phyloP scores from a whole-genome alignment of 2,329 filamentous ascomycete genomes.

The Trichophyton verrucosum region DNA sequence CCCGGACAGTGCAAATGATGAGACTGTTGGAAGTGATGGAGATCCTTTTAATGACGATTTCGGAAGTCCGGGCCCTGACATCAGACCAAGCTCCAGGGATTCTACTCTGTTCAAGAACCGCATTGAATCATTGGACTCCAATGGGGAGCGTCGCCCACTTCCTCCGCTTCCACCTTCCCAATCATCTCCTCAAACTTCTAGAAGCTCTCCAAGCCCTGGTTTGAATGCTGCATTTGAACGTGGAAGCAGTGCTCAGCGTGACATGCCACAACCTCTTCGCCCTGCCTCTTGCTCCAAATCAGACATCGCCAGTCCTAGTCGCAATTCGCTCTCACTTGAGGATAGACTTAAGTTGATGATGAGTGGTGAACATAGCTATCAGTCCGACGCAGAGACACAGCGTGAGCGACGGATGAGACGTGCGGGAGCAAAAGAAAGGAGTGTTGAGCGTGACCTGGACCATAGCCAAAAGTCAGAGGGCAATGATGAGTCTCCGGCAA shows the following conservation, averaged over 20 bases:
- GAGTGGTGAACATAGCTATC: conserved; percentile 55
- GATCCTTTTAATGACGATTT: conserved; percentile 54
- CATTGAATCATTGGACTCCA: conserved; percentile 63
- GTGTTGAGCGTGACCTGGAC: conserved; percentile 27
- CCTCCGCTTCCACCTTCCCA: conserved; percentile 61
- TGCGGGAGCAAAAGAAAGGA: conserved; percentile 31
- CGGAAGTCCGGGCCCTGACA: conserved; percentile 53
- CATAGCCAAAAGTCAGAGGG: conserved; percentile 18
- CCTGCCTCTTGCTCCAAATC: conserved; percentile 58
- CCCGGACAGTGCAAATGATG: conserved; percentile 48
- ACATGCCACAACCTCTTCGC: conserved; percentile 58
- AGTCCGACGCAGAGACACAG: conserved; percentile 52
- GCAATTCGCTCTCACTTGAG: conserved; percentile 68
- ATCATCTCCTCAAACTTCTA: conserved; percentile 37
- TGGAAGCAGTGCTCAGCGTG: conserved; percentile 53
- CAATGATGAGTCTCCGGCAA: conserved; percentile 13
- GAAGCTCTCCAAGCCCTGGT: conserved; percentile 35
- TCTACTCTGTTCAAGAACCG: conserved; percentile 39
- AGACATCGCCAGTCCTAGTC: conserved; percentile 65
- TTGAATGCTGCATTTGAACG: conserved; percentile 61
- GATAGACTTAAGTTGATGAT: conserved; percentile 82
- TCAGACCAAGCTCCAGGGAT: conserved; percentile 37
- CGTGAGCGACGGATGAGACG: conserved; percentile 57
- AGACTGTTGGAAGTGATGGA: conserved; percentile 44
- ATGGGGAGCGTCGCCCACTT: conserved; percentile 69